These are phyloP conservation scores for Populus simonii DNA, from an alignment of 345 rosid genomes.

Conservation along the genomic window DNA sequence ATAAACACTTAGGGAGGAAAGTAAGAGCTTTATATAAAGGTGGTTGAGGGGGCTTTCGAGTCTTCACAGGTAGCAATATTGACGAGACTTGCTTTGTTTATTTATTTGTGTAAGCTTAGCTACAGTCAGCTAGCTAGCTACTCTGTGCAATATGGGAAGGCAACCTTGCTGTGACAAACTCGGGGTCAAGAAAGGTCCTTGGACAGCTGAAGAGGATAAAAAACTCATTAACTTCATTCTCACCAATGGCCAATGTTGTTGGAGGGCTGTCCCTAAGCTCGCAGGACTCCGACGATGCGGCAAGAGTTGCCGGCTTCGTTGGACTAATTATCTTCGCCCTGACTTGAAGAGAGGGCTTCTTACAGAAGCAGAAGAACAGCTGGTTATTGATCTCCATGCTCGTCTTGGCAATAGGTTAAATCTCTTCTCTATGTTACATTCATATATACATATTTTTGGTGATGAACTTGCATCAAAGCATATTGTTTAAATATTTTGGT, in stretches of 20 bases:
- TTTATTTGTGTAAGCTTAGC: neutral
- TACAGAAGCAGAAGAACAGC: slow-evolving; percentile 61
- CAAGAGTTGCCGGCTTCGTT: slow-evolving; percentile 84
- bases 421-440: neutral
- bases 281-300: slow-evolving; percentile 72
- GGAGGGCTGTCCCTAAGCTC: slow-evolving; percentile 43
- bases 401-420: slow-evolving; percentile 72
- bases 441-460: neutral
- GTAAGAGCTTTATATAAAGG: slow-evolving; percentile 38
- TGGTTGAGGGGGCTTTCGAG: slow-evolving; percentile 44
- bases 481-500: neutral
- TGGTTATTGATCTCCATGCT: slow-evolving; percentile 74
- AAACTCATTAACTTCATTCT: slow-evolving; percentile 38
- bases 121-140: neutral
- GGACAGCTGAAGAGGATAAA: slow-evolving; percentile 43
- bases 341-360: slow-evolving; percentile 85
- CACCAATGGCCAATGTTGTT: slow-evolving; percentile 38
- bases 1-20: slow-evolving; percentile 5
- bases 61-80: slow-evolving; percentile 34
- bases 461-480: neutral
- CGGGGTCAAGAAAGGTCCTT: slow-evolving; percentile 43
- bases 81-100: slow-evolving; percentile 13
- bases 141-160: slow-evolving; percentile 23
- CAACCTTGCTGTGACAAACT: slow-evolving; percentile 45
- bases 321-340: slow-evolving; percentile 90